Percentiles rank a stretch among this genome's conserved stretches.
Evolutionary conservation across 192 early-diverging fungal genomes (phyloP).

Genomic region (Lobosporangium transversale): DNA sequence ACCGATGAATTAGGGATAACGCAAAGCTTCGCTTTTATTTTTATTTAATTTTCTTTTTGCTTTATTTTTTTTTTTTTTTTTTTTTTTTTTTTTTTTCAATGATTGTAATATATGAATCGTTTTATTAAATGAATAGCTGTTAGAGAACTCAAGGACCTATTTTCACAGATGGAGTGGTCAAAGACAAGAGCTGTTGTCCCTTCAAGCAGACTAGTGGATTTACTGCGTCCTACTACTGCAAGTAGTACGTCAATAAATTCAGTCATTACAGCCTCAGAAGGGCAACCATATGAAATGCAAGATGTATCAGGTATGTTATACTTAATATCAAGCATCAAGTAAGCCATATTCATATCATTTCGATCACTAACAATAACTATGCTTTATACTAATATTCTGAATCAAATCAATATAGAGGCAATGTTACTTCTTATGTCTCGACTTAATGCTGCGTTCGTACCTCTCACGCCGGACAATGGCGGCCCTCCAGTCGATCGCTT

Average conservation of each 20-base stretch:
- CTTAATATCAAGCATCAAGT: too few species aligned
- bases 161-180: conserved; percentile 20
- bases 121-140: conserved; percentile 16
- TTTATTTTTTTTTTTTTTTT: neutral
- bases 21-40: neutral
- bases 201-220: conserved; percentile 30
- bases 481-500: conserved; percentile 32
- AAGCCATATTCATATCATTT: too few species aligned
- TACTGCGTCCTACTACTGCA: conserved; percentile 53
- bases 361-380: too few species aligned
- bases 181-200: conserved; percentile 18
- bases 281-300: conserved; percentile 61
- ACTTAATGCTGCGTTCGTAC: conserved; percentile 68
- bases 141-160: conserved; percentile 26
- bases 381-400: too few species aligned
- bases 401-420: conserved; percentile 76
- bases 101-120: too few species aligned
- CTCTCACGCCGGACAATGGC: conserved; percentile 18
- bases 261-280: too few species aligned
- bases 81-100: neutral
- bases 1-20: too few species aligned
- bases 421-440: conserved; percentile 74
- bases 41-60: neutral
- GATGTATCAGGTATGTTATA: conserved; percentile 68
- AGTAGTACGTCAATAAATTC: too few species aligned